phyloP scores from a whole-genome alignment of 208 protist genomes.

The Acanthamoeba rhysodes region DNA sequence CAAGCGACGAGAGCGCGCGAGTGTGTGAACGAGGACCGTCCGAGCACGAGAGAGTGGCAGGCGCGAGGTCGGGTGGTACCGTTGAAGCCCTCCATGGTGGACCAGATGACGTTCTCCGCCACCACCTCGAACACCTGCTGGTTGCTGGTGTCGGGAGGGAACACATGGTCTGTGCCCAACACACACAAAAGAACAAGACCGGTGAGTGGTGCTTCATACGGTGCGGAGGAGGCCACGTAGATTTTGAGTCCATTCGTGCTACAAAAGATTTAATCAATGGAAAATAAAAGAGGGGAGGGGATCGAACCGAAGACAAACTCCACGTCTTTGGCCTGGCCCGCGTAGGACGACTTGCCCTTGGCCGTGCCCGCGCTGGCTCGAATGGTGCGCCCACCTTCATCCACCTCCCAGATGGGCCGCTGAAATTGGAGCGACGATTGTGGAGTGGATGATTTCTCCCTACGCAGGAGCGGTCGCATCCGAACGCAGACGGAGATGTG shows the following conservation, averaged over 20 bases:
- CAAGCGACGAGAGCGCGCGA: background rate
- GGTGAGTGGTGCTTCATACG: background rate
- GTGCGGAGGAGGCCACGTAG: background rate
- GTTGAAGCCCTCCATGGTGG: slow-evolving; percentile 63
- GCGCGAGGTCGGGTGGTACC: background rate
- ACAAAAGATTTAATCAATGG: background rate
- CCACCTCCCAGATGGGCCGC: background rate
- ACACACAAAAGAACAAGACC: background rate
- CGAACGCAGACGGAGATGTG: slow-evolving; percentile 31
- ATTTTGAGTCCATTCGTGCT: background rate
- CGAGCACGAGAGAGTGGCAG: background rate
- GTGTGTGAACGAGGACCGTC: no score
- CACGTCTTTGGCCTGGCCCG: slow-evolving; percentile 13
- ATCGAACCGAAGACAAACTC: slow-evolving; percentile 24
- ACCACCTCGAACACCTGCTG: slow-evolving; percentile 59
- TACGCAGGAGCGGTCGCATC: slow-evolving; percentile 1
- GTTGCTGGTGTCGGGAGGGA: background rate
- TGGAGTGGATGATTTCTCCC: slow-evolving; percentile 6
- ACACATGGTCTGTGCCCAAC: slow-evolving; percentile 48
- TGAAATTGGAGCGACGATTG: background rate
- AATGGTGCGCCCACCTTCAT: slow-evolving; percentile 1
- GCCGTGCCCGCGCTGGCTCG: background rate
- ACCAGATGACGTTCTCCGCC: slow-evolving; percentile 30
- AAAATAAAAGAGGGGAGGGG: background rate
- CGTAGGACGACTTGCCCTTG: slow-evolving; percentile 27